phyloP scores from a whole-genome alignment of 2,329 filamentous ascomycete species.

The Fusarium bactridioides region DNA sequence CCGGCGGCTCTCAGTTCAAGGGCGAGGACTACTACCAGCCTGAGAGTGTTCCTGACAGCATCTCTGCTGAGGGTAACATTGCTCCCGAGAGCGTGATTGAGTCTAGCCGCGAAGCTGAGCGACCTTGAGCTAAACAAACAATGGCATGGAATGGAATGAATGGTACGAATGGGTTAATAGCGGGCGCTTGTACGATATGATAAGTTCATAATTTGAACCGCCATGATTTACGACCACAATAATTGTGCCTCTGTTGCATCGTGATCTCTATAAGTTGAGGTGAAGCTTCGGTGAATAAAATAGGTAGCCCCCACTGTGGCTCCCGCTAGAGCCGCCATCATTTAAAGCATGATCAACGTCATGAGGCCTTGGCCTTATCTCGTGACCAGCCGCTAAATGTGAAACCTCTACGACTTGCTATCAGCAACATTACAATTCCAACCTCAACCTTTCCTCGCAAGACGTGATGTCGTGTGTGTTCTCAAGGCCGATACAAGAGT shows the following conservation, averaged over 20 bases:
- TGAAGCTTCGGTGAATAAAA: neutral
- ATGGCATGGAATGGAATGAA: neutral
- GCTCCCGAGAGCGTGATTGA: conserved; percentile 53
- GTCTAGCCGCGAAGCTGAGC: conserved; percentile 41
- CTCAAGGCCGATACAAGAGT: neutral
- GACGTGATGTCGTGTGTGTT: conserved; percentile 18
- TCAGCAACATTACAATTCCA: conserved; percentile 5
- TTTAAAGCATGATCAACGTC: conserved; percentile 36
- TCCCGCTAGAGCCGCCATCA: conserved; percentile 9
- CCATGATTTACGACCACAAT: conserved; percentile 15
- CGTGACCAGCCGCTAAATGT: conserved; percentile 22
- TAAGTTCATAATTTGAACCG: conserved; percentile 12
- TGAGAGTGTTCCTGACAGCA: conserved; percentile 53
- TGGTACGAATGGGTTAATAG: neutral
- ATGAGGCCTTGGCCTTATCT: conserved; percentile 29
- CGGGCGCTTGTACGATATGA: conserved; percentile 22
- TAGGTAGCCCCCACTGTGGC: neutral
- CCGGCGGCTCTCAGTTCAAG: conserved; percentile 51
- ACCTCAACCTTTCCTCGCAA: neutral
- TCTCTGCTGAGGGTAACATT: conserved; percentile 52
- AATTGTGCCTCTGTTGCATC: neutral
- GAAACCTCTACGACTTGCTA: conserved; percentile 4
- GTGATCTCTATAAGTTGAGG: neutral
- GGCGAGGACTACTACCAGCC: conserved; percentile 52
- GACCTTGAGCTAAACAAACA: neutral